A percentile compares a stretch with the other conserved stretches of the same genome.
Conservation (phyloP, 2,329 filamentous ascomycete species). For the Ilyonectria robusta region DNA sequence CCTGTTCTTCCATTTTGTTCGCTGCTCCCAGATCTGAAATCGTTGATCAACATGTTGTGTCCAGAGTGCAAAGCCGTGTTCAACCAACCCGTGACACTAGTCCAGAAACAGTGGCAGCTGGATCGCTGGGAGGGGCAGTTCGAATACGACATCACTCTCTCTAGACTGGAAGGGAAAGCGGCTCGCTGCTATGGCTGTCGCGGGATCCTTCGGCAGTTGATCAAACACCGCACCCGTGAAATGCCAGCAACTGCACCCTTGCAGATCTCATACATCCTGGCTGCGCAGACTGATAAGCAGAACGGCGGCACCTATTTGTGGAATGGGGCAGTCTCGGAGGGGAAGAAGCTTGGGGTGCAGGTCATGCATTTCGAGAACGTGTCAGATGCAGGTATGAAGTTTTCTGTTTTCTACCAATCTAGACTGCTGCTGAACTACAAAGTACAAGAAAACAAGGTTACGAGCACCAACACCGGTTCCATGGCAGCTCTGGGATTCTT, state of each 20-base stretch:
- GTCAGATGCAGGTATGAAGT: background rate
- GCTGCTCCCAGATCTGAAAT: background rate
- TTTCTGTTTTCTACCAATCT: background rate
- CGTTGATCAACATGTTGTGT: constrained; percentile 15
- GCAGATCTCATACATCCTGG: background rate
- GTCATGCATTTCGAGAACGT: constrained; percentile 10
- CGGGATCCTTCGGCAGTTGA: constrained; percentile 1
- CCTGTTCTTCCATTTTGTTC: too few relatives aligned
- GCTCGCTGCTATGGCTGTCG: background rate
- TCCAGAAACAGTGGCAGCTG: constrained; percentile 2
- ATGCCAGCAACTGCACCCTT: background rate
- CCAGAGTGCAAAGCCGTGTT: constrained; percentile 19
- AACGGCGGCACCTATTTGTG: background rate
- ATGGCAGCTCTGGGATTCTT: constrained; percentile 1
- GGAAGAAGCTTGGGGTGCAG: background rate
- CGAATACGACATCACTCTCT: background rate
- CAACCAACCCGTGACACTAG: constrained; percentile 3
- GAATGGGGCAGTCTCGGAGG: background rate
- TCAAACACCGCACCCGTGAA: background rate
- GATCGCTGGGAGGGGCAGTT: constrained; percentile 1
- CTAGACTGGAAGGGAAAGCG: background rate
- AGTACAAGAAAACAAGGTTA: background rate
- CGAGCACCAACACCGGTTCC: constrained; percentile 1
- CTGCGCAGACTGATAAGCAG: background rate
- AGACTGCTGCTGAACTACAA: background rate